Percentiles rank a stretch among this genome's conserved stretches.
These are phyloP conservation scores for Podaxis sp. DNA, from an alignment of 768 basidiomycete species.

Conservation along the genomic window DNA sequence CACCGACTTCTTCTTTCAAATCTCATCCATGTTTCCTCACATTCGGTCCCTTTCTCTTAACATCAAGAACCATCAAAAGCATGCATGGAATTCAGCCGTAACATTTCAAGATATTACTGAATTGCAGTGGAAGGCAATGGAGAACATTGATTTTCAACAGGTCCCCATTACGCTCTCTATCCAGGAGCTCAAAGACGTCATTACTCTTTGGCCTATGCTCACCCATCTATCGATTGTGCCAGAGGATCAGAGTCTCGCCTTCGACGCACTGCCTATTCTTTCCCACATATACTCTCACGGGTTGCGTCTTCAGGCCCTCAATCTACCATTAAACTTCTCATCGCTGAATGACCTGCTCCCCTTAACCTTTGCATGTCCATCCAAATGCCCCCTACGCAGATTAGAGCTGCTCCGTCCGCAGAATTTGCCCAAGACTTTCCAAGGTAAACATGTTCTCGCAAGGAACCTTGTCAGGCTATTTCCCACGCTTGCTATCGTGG, in stretches of 20 bases:
- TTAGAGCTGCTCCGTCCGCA: not conserved
- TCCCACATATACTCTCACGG: not conserved
- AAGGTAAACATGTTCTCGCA: not conserved
- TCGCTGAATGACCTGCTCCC: not conserved
- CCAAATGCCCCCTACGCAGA: not conserved
- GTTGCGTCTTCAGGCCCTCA: not conserved
- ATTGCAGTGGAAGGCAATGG: not conserved
- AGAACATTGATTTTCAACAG: not conserved
- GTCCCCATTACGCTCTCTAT: not conserved
- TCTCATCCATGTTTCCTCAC: not conserved
- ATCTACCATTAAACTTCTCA: not conserved
- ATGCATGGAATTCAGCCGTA: not conserved
- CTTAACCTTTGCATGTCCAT: not conserved
- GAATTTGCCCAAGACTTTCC: not conserved
- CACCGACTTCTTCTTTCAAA: not conserved
- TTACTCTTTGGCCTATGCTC: not conserved
- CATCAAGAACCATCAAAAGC: not conserved
- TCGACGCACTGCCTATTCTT: not conserved
- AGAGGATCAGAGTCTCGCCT: not conserved
- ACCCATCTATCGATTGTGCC: not conserved
- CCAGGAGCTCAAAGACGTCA: not conserved
- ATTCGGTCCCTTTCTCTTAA: not conserved
- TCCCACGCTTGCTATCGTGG: not conserved
- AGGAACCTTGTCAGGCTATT: not conserved
- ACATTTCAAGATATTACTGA: not conserved